Evolutionary conservation across 768 basidiomycete species (phyloP).

Genomic region (Vararia minispora): DNA sequence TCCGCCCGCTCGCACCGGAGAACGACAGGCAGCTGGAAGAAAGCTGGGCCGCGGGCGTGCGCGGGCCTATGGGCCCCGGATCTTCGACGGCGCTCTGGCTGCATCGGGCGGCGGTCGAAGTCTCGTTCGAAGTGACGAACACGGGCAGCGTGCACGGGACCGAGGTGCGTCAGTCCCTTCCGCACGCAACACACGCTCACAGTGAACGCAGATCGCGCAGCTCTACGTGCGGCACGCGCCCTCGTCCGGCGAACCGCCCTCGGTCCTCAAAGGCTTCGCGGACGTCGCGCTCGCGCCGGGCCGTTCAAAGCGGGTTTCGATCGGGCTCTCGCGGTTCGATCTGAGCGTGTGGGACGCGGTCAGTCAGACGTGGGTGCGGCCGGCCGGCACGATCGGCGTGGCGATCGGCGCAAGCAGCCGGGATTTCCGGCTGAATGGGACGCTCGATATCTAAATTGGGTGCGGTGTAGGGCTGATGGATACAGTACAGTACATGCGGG

Average conservation of each 20-base stretch:
- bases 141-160: slow-evolving; percentile 49
- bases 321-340: slow-evolving; percentile 15
- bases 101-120: slow-evolving; percentile 50
- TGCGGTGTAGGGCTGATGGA: no score
- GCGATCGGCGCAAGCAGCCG: slow-evolving; percentile 19
- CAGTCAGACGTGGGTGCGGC: slow-evolving; percentile 23
- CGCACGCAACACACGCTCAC: not conserved
- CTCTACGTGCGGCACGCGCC: slow-evolving; percentile 61
- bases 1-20: slow-evolving; percentile 25
- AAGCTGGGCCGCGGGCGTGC: slow-evolving; percentile 50
- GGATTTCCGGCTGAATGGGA: slow-evolving; percentile 5
- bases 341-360: slow-evolving; percentile 24
- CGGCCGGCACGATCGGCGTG: slow-evolving; percentile 20
- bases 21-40: slow-evolving; percentile 28
- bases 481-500: no score
- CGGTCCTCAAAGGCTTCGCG: slow-evolving; percentile 31
- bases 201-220: slow-evolving; percentile 46
- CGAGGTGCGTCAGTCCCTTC: slow-evolving; percentile 34
- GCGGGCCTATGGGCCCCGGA: slow-evolving; percentile 43
- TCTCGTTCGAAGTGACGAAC: slow-evolving; percentile 59
- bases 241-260: slow-evolving; percentile 59
- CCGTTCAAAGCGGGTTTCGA: slow-evolving; percentile 9
- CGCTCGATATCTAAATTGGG: not conserved
- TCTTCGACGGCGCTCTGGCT: slow-evolving; percentile 59
- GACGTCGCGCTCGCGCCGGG: slow-evolving; percentile 15